Base-by-base conservation (phyloP, 202 grass and related monocot genomes). In the Zoysia matrella region DNA sequence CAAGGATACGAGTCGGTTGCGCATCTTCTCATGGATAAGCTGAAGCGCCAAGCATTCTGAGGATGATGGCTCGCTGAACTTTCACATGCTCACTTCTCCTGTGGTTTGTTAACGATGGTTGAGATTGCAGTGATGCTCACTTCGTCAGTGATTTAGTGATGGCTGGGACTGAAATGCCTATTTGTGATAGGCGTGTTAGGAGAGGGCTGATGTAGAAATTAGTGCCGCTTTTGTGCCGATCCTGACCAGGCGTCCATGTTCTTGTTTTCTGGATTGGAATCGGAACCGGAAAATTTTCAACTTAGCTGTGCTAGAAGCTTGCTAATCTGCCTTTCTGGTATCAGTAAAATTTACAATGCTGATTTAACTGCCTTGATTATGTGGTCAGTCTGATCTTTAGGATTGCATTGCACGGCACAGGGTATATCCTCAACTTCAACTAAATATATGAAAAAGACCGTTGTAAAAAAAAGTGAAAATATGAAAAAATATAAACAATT, bases 1-100 rank as follows among this genome's bases (percentile, higher is more conserved):
- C 88, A 92, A 87, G 94, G 94, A 40, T 94, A 89, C 65, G 77
- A 75, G 49, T 97, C 94, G 8, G 94, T 97, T n/a, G 94, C 94
- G 1, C 94, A 97, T 82, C 83, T 97, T 64, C 91, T 97, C 51
- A 94, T 97, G 94, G 94, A 94, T 67, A 83, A 58, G 78, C 89
- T 97, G 57, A 94, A 92, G 87, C 53, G 71, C 50, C 8, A 82
- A 70, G 78, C 77, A 62, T 78, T 63, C 52, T 82, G 78, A 89
- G 5, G 67, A 89, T 2, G 45, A 67, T 5, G 36, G 13, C 52
- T 61, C 2, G 5, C 11, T 67, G 78, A 57, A 71, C 13, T 49
- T 13, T 73, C 12, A 11, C 44, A 36, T 66, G 73, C 57, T 86
- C 72, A 76, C 69, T 74, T 83, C 61, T 74, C 12, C 40, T 64